Evolutionary conservation across 176 grass and related monocot species (phyloP), one percentile per base, ranked within the genome.

Genomic region (Cenchrus americanus): DNA sequence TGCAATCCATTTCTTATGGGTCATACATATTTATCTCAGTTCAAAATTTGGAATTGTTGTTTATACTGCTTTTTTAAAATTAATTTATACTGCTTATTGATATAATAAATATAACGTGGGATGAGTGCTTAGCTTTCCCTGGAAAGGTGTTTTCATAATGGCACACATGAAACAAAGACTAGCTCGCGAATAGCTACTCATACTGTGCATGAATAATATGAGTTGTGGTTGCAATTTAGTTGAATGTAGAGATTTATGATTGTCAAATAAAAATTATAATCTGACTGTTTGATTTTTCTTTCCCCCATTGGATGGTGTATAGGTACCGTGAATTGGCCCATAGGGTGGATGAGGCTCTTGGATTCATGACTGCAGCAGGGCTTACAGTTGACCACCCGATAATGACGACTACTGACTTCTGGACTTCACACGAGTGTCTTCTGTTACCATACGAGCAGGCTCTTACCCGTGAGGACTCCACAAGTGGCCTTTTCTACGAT

Each of bases 361-460:
- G 96, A 14, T 95, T 98, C 91, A 98, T 98, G 96, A 79, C 89
- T 51, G 96, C 96, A 11, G 87, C 96, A n/a, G 96, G 96, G 40
- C 82, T 98, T 19, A 95, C 91, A 9, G 61, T 93, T 46, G 93
- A 98, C 64, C 96, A 98, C 84, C 96, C 96, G 4, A 92, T 98
- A 82, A 98, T 98, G 96, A 98, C 93, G 0, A 95, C 93, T 24
- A 98, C 96, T 6, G 96, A 98, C 70, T 98, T 98, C 83, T 95
- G 91, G 93, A 98, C 96, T 53, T 98, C 96, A 3, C 96, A 98
- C 7, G 96, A 98, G 62, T 98, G 96, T 47, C 93, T 98, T 26
- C 96, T 98, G 54, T 90, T 98, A 30, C 96, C 96, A 17, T 98
- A 95, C 8, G 96, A 98, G 87, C 93, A 98, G 77, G 46, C 96